These are phyloP conservation scores for Erythrophleum fordii DNA, from an alignment of 306 rosid genomes.

Conservation along the genomic window DNA sequence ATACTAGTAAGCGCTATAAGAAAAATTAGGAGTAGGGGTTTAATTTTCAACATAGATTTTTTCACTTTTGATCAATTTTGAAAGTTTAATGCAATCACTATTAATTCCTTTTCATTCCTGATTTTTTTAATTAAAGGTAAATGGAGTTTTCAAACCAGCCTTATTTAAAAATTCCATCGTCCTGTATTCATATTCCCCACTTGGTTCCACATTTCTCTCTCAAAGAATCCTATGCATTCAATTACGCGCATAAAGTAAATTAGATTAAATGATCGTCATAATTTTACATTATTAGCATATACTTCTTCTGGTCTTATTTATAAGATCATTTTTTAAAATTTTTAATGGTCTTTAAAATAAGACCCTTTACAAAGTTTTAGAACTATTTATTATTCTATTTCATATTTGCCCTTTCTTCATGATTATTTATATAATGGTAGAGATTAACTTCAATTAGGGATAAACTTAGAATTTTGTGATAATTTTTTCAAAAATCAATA, in stretches of 20 bases:
- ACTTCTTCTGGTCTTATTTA: no score
- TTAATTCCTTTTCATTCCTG: not conserved
- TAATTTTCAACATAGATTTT: not conserved
- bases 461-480: no score
- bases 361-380: no score
- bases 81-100: not conserved
- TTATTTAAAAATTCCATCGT: not conserved
- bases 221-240: not conserved
- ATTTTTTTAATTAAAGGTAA: not conserved
- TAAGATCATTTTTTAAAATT: no score
- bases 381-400: no score
- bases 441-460: no score
- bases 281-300: not conserved
- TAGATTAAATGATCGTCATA: not conserved
- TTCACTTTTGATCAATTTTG: not conserved
- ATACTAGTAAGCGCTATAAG: not conserved
- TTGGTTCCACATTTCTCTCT: not conserved
- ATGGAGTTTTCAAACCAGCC: not conserved
- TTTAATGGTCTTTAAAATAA: no score
- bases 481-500: no score
- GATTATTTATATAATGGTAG: no score
- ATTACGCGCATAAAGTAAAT: not conserved
- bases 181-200: not conserved
- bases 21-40: not conserved
- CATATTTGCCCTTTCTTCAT: no score